Base-by-base conservation (phyloP, 2,329 filamentous ascomycete genomes). In the Paraconiothyrium brasiliense region DNA sequence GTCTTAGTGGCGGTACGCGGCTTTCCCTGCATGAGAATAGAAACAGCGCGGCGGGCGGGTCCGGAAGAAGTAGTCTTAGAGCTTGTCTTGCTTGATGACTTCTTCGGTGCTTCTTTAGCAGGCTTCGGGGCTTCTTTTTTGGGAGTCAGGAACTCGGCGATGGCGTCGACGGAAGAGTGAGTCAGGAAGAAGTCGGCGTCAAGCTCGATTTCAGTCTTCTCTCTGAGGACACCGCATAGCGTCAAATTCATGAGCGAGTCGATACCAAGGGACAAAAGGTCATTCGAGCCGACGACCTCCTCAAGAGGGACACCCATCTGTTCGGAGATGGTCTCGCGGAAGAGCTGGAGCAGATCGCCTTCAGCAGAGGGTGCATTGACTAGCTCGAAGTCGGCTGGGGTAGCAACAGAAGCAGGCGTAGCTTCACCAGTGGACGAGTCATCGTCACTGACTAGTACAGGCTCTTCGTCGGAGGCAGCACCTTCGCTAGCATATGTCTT, bases 1-100 rank as follows among this genome's bases (percentile, higher is more conserved):
- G 62, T 60, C 50, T 69, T 66, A 11, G 58, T 63, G 2, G 66
- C 62, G 41, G 47, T 56, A 37, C 71, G 82, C 34, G 81, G 20
- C 73, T 80, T 66, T 78, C 86, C 79, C 82, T 87, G 78, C 13
- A 82, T 73, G 13, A 81, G 67, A 34, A 82, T 71, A 3, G 80
- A 81, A 46, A 56, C 27, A 16, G 54, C 54, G n/a, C 30, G 54
- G 41, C 54, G 54, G 22, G 61, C 32, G 7, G 54, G 54, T 16
- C 54, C 54, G 11, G 27, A 54, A 14, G 54, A 39, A 59, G 57
- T n/a, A 47, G 41, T 27, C 20, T 59, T 59, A 27, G 47, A 44
- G 35, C 20, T 47, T 30, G 47, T 24, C 14, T 44, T 59, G 39
- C 14, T 49, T 5, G 22, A 37, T 16, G 50, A 41, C 51, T 49